phyloP scores from a whole-genome alignment of 108 stramenopile genomes.

The Nitzschia sp. region DNA sequence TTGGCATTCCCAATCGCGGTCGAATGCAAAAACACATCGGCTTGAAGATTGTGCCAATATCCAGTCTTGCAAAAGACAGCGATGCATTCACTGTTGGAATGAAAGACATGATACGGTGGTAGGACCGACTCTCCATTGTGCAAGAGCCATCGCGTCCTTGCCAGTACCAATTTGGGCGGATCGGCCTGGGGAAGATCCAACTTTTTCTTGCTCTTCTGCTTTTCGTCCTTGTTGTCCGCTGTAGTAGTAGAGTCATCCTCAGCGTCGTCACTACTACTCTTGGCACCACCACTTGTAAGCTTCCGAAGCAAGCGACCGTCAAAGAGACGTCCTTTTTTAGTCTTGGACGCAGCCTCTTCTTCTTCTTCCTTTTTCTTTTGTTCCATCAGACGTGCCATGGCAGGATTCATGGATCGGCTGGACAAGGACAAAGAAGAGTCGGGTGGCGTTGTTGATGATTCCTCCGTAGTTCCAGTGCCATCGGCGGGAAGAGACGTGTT shows the following conservation, averaged over 20 bases:
- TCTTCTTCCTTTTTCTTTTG: constrained; percentile 1
- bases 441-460: background rate
- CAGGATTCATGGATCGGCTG: constrained; percentile 13
- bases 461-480: background rate
- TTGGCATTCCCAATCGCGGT: constrained; percentile 71
- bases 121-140: constrained; percentile 27
- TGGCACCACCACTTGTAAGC: background rate
- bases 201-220: background rate
- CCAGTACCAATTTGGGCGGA: constrained; percentile 30
- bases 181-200: constrained; percentile 16
- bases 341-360: background rate
- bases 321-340: background rate
- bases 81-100: constrained; percentile 50
- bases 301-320: background rate
- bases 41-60: constrained; percentile 52
- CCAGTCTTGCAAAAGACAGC: constrained; percentile 79
- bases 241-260: background rate
- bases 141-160: constrained; percentile 47
- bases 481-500: background rate
- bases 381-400: constrained; percentile 13
- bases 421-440: background rate
- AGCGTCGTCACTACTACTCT: too few relatives aligned
- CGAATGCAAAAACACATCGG: constrained; percentile 39
- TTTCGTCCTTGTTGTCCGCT: constrained; percentile 3
- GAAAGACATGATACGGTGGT: constrained; percentile 41